Conservation (phyloP, 2,329 filamentous ascomycete genomes). For the Lasiodiplodia gonubiensis region DNA sequence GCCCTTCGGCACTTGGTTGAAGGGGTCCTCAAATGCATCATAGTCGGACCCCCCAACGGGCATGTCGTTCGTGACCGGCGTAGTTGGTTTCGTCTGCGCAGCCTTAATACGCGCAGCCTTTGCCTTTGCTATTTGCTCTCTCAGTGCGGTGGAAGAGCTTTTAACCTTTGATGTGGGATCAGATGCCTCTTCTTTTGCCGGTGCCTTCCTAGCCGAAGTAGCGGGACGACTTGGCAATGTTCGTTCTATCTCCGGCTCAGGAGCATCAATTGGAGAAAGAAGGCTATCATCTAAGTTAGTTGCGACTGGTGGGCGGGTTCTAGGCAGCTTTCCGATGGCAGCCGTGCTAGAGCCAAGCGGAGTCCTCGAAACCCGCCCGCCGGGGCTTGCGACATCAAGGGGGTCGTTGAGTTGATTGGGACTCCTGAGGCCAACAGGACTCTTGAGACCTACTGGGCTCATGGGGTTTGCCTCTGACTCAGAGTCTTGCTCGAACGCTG, state of each 20-base stretch:
- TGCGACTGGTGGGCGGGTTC: conserved; percentile 40
- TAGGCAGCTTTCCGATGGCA: conserved; percentile 39
- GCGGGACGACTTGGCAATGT: not conserved
- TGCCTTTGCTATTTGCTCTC: conserved; percentile 91
- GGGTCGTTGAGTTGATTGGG: not conserved
- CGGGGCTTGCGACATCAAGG: conserved; percentile 14
- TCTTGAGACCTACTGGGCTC: conserved; percentile 34
- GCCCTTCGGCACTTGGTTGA: conserved; percentile 68
- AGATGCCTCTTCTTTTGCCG: conserved; percentile 41
- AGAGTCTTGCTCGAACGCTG: not conserved
- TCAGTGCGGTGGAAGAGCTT: conserved; percentile 79
- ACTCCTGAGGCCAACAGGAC: conserved; percentile 31
- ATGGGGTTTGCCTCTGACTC: conserved; percentile 37
- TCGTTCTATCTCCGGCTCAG: not conserved
- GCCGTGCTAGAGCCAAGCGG: conserved; percentile 45
- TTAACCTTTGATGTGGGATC: conserved; percentile 48
- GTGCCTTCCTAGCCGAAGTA: conserved; percentile 28
- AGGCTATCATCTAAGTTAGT: conserved; percentile 42
- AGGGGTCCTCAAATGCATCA: conserved; percentile 70
- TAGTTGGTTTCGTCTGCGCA: conserved; percentile 28
- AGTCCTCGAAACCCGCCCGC: conserved; percentile 33
- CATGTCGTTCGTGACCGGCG: conserved; percentile 22
- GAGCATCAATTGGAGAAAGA: not conserved
- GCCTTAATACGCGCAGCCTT: conserved; percentile 74
- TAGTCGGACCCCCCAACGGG: conserved; percentile 49